Evolutionary conservation across 208 protist genomes (phyloP).

Genomic region (Dictyostelium gargantuum): DNA sequence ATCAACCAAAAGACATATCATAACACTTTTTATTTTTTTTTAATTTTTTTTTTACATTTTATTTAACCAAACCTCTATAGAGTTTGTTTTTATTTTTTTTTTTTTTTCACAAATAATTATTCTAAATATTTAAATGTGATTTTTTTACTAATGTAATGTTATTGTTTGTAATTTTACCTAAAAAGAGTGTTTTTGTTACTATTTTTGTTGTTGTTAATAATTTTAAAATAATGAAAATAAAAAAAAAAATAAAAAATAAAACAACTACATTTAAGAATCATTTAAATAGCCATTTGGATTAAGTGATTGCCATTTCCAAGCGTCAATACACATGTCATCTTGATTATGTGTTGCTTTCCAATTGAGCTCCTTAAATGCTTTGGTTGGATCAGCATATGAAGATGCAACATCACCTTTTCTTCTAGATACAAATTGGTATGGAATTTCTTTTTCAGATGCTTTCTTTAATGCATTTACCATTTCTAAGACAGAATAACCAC

Average conservation of each 20-base stretch:
- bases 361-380: slow-evolving; percentile 80
- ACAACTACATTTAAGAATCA: not conserved
- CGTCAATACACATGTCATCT: slow-evolving; percentile 86
- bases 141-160: too few relatives aligned
- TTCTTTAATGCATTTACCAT: slow-evolving; percentile 92
- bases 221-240: not conserved
- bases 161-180: too few relatives aligned
- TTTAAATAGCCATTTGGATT: slow-evolving; percentile 85
- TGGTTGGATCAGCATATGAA: slow-evolving; percentile 82
- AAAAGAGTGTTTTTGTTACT: not conserved
- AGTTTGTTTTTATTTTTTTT: not conserved
- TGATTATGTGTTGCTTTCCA: slow-evolving; percentile 86
- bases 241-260: not conserved
- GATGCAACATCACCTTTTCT: slow-evolving; percentile 81
- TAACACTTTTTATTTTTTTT: not conserved
- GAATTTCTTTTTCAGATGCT: slow-evolving; percentile 91
- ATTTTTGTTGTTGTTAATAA: not conserved
- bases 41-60: not conserved
- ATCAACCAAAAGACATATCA: too few relatives aligned
- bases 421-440: slow-evolving; percentile 82
- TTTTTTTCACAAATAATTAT: not conserved
- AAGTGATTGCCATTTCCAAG: slow-evolving; percentile 86
- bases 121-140: too few relatives aligned
- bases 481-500: slow-evolving; percentile 94
- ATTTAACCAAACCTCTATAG: too few relatives aligned